Conservation (phyloP, 768 basidiomycete species). For the Phylloporus scabripes region DNA sequence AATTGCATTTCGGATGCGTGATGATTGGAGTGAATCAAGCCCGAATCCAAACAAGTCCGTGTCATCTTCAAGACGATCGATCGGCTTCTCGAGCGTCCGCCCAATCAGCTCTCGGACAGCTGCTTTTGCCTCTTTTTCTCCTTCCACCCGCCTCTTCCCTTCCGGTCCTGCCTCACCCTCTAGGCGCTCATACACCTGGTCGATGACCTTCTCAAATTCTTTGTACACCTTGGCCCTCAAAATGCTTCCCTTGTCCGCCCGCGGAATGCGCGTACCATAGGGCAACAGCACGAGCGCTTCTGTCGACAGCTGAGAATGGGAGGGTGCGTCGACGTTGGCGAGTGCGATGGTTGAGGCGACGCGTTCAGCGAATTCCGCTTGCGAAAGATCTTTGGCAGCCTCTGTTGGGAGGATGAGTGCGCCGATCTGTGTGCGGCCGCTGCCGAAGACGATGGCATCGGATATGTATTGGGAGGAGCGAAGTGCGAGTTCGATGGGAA, state of each 20-base stretch:
- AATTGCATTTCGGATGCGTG: conserved; percentile 43
- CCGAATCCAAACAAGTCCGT: conserved; percentile 45
- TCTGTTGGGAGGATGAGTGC: conserved; percentile 48
- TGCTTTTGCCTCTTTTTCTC: conserved; percentile 9
- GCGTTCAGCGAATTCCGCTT: conserved; percentile 31
- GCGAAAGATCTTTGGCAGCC: conserved; percentile 23
- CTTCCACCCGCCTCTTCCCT: conserved; percentile 10
- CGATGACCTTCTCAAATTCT: conserved; percentile 44
- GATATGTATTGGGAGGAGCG: conserved; percentile 42
- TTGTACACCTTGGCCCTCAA: conserved; percentile 46
- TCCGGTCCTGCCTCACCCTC: conserved; percentile 33
- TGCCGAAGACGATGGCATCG: conserved; percentile 53
- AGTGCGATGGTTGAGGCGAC: conserved; percentile 40
- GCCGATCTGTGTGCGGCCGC: conserved; percentile 44
- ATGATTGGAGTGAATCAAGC: conserved; percentile 49
- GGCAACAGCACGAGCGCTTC: conserved; percentile 50
- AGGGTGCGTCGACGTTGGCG: conserved; percentile 49
- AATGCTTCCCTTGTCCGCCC: conserved; percentile 49
- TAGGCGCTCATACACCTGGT: conserved; percentile 36
- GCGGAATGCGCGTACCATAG: conserved; percentile 41
- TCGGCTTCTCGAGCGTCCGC: conserved; percentile 18
- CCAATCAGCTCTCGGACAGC: conserved; percentile 14
- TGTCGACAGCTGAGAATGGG: conserved; percentile 45
- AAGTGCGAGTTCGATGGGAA: conserved; percentile 48
- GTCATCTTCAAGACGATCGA: conserved; percentile 18